Conservation (phyloP, 495 filamentous ascomycete genomes). For the Penicillium subrubescens region DNA sequence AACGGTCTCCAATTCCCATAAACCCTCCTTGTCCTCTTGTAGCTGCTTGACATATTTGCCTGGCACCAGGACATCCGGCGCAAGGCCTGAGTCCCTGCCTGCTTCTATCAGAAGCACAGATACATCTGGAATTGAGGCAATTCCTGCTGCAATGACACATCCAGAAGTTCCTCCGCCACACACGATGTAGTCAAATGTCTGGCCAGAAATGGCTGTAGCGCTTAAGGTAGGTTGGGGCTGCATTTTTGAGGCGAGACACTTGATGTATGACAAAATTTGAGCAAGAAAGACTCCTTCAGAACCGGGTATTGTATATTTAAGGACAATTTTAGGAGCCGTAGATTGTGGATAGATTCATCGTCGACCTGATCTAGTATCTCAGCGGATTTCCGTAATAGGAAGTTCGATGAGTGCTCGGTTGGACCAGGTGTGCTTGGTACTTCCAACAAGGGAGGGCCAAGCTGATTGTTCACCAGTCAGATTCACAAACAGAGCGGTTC, state of each 20-base stretch:
- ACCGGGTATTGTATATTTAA: not conserved
- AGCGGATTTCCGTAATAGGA: not conserved
- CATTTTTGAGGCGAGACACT: not conserved
- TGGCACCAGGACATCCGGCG: not conserved
- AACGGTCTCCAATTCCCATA: not conserved
- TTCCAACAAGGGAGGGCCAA: too few relatives aligned
- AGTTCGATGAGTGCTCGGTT: not conserved
- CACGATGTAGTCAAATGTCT: not conserved
- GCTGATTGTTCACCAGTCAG: too few relatives aligned
- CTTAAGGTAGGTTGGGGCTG: not conserved
- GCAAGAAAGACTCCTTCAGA: not conserved
- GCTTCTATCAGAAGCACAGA: not conserved
- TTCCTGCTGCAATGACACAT: not conserved
- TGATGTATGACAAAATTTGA: not conserved
- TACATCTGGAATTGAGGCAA: not conserved
- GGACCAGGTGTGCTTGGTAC: too few relatives aligned
- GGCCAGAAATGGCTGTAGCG: not conserved
- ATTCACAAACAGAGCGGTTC: too few relatives aligned
- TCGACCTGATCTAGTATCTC: not conserved
- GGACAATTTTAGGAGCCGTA: not conserved
- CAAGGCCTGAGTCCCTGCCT: not conserved
- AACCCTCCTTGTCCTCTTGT: not conserved
- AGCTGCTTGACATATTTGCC: not conserved
- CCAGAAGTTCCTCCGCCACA: not conserved
- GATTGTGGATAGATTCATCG: not conserved